These are phyloP conservation scores for Exophiala calicioides DNA, from an alignment of 2,329 filamentous ascomycete genomes.

Conservation along the genomic window DNA sequence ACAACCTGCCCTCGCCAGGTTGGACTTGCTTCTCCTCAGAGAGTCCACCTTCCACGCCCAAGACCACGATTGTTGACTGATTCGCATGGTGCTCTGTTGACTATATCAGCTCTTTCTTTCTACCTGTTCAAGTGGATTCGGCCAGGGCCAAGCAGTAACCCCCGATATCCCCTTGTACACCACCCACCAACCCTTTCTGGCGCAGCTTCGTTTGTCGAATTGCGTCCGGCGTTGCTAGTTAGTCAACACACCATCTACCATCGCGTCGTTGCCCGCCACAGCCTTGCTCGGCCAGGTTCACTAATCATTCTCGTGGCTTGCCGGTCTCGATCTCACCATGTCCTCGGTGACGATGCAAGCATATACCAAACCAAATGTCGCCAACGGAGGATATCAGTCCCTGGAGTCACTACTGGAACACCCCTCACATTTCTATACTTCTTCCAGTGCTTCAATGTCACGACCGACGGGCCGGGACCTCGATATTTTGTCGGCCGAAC, in stretches of 20 bases:
- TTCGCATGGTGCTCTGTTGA: no score
- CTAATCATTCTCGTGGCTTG: constrained; percentile 10
- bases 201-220: no score
- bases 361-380: constrained; percentile 13
- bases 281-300: constrained; percentile 14
- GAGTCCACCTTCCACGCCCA: constrained; percentile 13
- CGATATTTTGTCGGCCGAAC: constrained; percentile 26
- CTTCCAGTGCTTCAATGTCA: constrained; percentile 1
- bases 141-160: no score
- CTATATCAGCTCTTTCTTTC: no score
- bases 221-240: no score
- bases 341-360: constrained; percentile 15
- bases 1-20: constrained; percentile 11
- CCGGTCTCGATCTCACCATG: constrained; percentile 6
- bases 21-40: constrained; percentile 4
- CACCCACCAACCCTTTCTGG: no score
- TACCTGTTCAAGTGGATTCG: no score
- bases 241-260: no score
- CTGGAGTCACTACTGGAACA: constrained; percentile 23
- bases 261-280: constrained; percentile 4
- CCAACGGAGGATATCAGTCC: constrained; percentile 19
- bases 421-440: constrained; percentile 14
- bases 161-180: no score
- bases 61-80: not conserved
- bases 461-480: constrained; percentile 11